These are phyloP conservation scores for Arthrobotrys sinensis DNA, from an alignment of 2,329 filamentous ascomycete genomes.

Conservation along the genomic window DNA sequence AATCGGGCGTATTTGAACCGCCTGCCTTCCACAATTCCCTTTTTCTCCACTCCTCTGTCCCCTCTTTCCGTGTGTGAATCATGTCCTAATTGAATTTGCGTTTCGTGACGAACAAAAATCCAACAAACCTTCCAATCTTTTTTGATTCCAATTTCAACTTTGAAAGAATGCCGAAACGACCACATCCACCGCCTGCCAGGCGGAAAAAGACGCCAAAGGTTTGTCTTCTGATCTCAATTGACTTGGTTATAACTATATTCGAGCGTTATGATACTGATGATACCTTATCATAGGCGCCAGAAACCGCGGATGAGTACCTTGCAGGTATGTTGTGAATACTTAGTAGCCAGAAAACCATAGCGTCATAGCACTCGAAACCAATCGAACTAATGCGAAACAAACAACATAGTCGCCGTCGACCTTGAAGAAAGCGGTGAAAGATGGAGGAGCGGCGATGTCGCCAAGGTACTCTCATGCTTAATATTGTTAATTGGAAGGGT, in stretches of 20 bases:
- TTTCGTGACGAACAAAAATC: conserved; percentile 41
- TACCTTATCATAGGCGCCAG: conserved; percentile 27
- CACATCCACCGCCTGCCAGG: conserved; percentile 39
- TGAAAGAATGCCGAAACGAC: conserved; percentile 54
- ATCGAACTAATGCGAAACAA: neutral
- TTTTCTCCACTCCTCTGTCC: neutral
- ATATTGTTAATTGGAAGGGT: too few relatives aligned
- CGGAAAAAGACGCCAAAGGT: conserved; percentile 58
- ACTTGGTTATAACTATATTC: neutral
- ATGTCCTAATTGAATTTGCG: neutral
- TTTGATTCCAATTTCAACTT: neutral
- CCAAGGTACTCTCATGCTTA: conserved; percentile 54
- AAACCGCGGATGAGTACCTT: conserved; percentile 56
- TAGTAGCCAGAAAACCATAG: neutral
- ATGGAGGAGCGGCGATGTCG: conserved; percentile 63
- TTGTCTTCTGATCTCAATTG: conserved; percentile 8
- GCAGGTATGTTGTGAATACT: conserved; percentile 25
- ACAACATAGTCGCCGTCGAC: conserved; percentile 62
- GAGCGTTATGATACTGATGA: conserved; percentile 13
- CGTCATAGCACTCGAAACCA: too few relatives aligned
- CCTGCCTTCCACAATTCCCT: neutral
- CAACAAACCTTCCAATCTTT: conserved; percentile 33
- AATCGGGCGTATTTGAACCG: neutral
- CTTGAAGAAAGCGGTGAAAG: conserved; percentile 64
- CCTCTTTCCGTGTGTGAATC: neutral